phyloP scores from a whole-genome alignment of 1,284 basidiomycete species.

The Heliocybe sulcata region DNA sequence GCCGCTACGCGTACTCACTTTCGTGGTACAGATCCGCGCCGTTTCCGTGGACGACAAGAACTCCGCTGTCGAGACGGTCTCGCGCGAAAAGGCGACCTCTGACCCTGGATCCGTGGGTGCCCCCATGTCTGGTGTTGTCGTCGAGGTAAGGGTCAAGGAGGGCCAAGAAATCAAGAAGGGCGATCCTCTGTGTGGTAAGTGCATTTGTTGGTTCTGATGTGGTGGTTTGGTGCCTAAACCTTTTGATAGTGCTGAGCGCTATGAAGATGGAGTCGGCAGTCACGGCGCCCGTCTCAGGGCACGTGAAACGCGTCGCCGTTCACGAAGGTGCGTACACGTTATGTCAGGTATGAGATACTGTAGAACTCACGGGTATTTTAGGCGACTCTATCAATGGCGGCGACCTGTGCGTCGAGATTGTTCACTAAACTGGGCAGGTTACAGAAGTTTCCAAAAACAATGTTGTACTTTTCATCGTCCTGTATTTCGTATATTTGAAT shows the following conservation, averaged over 20 bases:
- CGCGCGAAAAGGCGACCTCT: conserved; percentile 87
- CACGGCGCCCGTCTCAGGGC: conserved; percentile 91
- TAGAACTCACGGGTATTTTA: conserved; percentile 20
- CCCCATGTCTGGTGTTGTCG: conserved; percentile 96
- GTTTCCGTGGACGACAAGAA: conserved; percentile 93
- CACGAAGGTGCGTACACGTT: conserved; percentile 53
- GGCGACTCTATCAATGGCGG: conserved; percentile 87
- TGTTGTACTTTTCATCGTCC: not conserved
- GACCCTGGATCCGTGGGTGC: conserved; percentile 96
- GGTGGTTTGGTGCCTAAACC: not conserved
- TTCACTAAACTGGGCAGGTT: conserved; percentile 39
- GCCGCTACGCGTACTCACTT: conserved; percentile 9
- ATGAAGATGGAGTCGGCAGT: conserved; percentile 99
- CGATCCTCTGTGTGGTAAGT: conserved; percentile 81
- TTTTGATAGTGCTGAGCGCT: conserved; percentile 66
- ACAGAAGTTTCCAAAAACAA: not conserved
- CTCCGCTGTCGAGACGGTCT: conserved; percentile 91
- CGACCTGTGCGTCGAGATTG: conserved; percentile 81
- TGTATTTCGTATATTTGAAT: not conserved
- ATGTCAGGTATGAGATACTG: not conserved
- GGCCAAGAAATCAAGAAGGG: conserved; percentile 97
- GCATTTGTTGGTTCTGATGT: conserved; percentile 9
- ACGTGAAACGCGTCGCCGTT: conserved; percentile 88
- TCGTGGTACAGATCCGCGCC: conserved; percentile 64
- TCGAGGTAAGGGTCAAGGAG: conserved; percentile 96